Percentiles rank a stretch among this genome's conserved stretches.
Conservation (phyloP, 176 grass and related monocot genomes). For the Canna indica region DNA sequence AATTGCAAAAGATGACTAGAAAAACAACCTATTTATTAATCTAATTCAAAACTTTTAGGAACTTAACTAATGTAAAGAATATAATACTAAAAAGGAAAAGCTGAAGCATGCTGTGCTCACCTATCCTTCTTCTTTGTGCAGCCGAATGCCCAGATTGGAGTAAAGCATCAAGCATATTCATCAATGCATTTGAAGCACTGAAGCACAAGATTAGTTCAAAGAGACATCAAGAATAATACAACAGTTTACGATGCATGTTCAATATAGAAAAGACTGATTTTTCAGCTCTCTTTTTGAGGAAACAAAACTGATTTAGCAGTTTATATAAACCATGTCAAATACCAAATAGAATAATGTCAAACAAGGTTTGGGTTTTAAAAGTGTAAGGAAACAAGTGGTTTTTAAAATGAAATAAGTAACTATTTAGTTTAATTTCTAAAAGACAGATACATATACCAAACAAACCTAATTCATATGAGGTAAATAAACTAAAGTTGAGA, state of each 20-base stretch:
- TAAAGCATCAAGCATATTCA: constrained; percentile 51
- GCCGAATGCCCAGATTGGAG: constrained; percentile 61
- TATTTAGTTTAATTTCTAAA: no score
- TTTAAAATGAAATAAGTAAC: no score
- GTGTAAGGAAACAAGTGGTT: background rate
- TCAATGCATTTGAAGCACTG: constrained; percentile 54
- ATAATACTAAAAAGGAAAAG: background rate
- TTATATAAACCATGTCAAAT: background rate
- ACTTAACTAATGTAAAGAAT: background rate
- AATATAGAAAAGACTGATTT: background rate
- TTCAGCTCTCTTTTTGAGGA: no score
- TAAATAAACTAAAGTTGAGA: background rate
- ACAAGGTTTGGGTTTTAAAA: background rate
- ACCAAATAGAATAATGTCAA: background rate
- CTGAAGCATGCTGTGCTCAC: constrained; percentile 32
- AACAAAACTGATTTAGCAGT: background rate
- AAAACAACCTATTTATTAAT: background rate
- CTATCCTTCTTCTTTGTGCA: constrained; percentile 74
- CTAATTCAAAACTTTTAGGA: background rate
- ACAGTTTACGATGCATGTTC: background rate
- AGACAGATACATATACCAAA: no score
- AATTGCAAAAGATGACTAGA: background rate
- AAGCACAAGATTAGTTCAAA: constrained; percentile 18
- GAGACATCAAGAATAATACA: constrained; percentile 23
- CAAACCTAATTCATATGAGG: background rate